These are phyloP conservation scores for Biscutella auriculata DNA, from an alignment of 441 rosid genomes.

Conservation along the genomic window DNA sequence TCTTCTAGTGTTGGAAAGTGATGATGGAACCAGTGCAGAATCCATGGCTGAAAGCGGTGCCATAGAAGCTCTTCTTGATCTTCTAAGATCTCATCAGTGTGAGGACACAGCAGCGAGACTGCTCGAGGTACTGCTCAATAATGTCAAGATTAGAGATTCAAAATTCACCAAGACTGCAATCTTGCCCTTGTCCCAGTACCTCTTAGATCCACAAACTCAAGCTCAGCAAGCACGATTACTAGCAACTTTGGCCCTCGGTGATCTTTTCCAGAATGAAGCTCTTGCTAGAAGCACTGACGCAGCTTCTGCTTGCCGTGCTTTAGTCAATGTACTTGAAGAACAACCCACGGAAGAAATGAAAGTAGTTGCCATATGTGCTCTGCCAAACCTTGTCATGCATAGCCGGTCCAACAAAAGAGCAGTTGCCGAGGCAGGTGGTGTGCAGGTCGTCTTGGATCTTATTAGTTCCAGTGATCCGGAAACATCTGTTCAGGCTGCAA, in stretches of 20 bases:
- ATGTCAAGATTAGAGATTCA: slow-evolving; percentile 93
- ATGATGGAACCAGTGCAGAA: slow-evolving; percentile 93
- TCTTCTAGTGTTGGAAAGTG: slow-evolving; percentile 95
- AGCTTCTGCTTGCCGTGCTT: slow-evolving; percentile 95
- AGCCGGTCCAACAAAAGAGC: slow-evolving; percentile 98
- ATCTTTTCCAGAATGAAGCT: slow-evolving; percentile 92
- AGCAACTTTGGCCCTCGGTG: slow-evolving; percentile 96
- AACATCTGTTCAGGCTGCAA: slow-evolving; percentile 97
- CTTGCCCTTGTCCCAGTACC: slow-evolving; percentile 88
- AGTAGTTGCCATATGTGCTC: slow-evolving; percentile 96
- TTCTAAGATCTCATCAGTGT: slow-evolving; percentile 88
- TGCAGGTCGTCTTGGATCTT: slow-evolving; percentile 92
- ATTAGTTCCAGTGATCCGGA: slow-evolving; percentile 97
- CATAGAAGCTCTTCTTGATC: slow-evolving; percentile 94
- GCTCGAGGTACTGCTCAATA: slow-evolving; percentile 87
- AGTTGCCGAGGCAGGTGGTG: slow-evolving; percentile 99
- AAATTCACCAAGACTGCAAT: slow-evolving; percentile 90
- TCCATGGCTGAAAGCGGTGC: slow-evolving; percentile 99
- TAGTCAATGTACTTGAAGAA: slow-evolving; percentile 95
- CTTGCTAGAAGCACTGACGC: slow-evolving; percentile 97
- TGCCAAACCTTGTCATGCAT: slow-evolving; percentile 96
- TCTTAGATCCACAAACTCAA: slow-evolving; percentile 98
- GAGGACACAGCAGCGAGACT: slow-evolving; percentile 98
- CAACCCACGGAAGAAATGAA: slow-evolving; percentile 99
- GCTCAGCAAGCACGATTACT: slow-evolving; percentile 90